Evolutionary conservation across 1,284 basidiomycete genomes (phyloP).

Genomic region (Fomitopsis palustris): DNA sequence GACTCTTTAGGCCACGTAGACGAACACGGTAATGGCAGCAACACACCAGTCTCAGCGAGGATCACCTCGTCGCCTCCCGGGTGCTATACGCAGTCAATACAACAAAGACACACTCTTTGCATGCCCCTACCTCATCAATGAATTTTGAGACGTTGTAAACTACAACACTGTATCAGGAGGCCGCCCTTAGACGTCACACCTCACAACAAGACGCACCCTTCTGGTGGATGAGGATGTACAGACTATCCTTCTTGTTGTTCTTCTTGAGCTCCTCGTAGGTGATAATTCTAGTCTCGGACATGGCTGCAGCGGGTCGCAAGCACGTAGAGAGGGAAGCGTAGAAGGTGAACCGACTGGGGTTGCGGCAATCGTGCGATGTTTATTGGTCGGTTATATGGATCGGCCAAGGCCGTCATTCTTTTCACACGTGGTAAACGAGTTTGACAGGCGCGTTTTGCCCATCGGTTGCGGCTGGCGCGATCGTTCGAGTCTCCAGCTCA

Average conservation of each 20-base stretch:
- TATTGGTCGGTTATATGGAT: slow-evolving; percentile 9
- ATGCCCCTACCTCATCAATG: slow-evolving; percentile 83
- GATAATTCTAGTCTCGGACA: slow-evolving; percentile 50
- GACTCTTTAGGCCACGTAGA: background rate
- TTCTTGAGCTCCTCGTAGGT: slow-evolving; percentile 74
- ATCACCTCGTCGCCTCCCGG: slow-evolving; percentile 98
- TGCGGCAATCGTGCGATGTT: slow-evolving; percentile 10
- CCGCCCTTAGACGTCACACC: slow-evolving; percentile 6
- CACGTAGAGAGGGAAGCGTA: slow-evolving; percentile 18
- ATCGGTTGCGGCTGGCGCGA: background rate
- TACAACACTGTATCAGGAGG: slow-evolving; percentile 39
- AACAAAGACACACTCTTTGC: background rate
- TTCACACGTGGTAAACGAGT: slow-evolving; percentile 15
- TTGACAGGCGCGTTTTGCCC: background rate
- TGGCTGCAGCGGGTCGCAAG: slow-evolving; percentile 11
- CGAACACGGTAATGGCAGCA: background rate
- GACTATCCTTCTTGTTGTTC: slow-evolving; percentile 68
- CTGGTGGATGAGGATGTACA: slow-evolving; percentile 80
- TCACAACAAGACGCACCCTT: slow-evolving; percentile 56
- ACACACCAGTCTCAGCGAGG: slow-evolving; percentile 87
- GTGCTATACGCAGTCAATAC: slow-evolving; percentile 52
- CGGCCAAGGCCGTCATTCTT: slow-evolving; percentile 7
- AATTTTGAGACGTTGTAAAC: slow-evolving; percentile 96
- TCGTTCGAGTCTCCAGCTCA: background rate
- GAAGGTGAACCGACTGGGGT: slow-evolving; percentile 11